Base-by-base conservation (phyloP, 2,329 filamentous ascomycete genomes). In the Plenodomus lindquistii region DNA sequence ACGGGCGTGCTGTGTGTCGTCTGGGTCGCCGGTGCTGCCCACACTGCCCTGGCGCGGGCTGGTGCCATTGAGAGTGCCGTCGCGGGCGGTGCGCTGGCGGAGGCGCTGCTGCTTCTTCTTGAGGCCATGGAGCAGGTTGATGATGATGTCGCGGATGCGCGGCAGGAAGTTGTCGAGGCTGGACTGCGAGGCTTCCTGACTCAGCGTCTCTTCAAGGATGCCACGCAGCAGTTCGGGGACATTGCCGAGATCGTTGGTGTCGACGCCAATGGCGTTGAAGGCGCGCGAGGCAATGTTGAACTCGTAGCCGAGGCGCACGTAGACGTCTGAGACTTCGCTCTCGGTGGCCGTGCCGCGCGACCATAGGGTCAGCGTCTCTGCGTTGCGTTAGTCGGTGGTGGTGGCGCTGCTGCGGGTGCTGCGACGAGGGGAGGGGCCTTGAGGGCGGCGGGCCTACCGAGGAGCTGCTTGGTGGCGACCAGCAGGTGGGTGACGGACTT, bases 281-380 rank as follows among this genome's bases (percentile, higher is more conserved):
- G 94, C 93, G 46, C 94, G 88, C 73, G 93, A 97, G 21, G 94
- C 94, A 78, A 99, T 94, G 75, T 99, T 99, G 81, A 99, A 99
- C 75, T 99, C 94, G 75, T 99, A 99, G 39, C 94, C 94, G 53
- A 99, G 79, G 52, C 94, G 88, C 52, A 99, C 94, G 70, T 99
- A 99, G 62, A 99, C 94, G 72, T 99, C 94, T 11, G 94, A 97
- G 50, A 99, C 94, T 71, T 97, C 90, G 53, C 87, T 89, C 75
- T 99, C 94, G 55, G 91, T 92, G 45, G 94, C 92, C 64, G 89
- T 86, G 54, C 89, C 88, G 48, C 93, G 89, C 50, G 94, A 99
- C 94, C 94, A 99, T 80, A 96, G 89, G 39, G 94, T 99, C 54
- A 99, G 80, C 5, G 93, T 99, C 77, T 99, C 94, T 65, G 50